These are phyloP conservation scores for Saccharomycopsis hybrid DNA, from an alignment of 1,139 yeast species.

Conservation along the genomic window DNA sequence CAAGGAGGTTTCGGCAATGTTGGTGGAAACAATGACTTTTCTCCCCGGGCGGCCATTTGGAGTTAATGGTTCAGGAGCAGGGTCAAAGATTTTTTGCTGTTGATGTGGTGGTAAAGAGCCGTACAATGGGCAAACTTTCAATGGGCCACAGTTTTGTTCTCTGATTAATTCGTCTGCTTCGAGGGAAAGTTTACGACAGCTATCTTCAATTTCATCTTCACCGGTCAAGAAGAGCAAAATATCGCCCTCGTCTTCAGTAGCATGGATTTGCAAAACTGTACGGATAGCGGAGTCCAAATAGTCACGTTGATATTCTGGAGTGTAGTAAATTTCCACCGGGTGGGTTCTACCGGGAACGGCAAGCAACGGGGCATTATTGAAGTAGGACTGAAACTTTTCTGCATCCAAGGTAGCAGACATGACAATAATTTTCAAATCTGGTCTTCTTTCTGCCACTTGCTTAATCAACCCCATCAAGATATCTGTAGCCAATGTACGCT, in stretches of 20 bases:
- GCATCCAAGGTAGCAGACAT: slow-evolving; percentile 99
- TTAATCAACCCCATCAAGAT: slow-evolving; percentile 92
- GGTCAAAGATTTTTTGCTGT: slow-evolving; percentile 88
- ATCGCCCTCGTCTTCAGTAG: slow-evolving; percentile 93
- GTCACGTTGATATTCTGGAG: slow-evolving; percentile 94
- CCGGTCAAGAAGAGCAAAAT: slow-evolving; percentile 86
- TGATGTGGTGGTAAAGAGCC: slow-evolving; percentile 95
- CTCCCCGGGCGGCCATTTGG: slow-evolving; percentile 80
- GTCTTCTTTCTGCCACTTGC: slow-evolving; percentile 70
- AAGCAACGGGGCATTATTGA: slow-evolving; percentile 83
- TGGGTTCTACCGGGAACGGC: slow-evolving; percentile 98
- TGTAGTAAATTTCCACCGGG: slow-evolving; percentile 94
- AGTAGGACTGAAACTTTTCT: slow-evolving; percentile 86
- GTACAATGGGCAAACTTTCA: slow-evolving; percentile 84
- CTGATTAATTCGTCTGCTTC: slow-evolving; percentile 86
- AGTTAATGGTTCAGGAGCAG: slow-evolving; percentile 67
- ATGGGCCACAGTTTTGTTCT: slow-evolving; percentile 86
- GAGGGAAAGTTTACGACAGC: slow-evolving; percentile 77
- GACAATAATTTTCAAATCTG: slow-evolving; percentile 83
- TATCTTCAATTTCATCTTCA: slow-evolving; percentile 98
- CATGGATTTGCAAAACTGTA: slow-evolving; percentile 93
- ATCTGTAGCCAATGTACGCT: slow-evolving; percentile 94
- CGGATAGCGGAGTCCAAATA: slow-evolving; percentile 91
- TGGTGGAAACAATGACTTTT: slow-evolving; percentile 89
- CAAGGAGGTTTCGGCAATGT: slow-evolving; percentile 95